Percentiles rank a stretch among this genome's conserved stretches.
These are phyloP conservation scores for Geotrichum australiense DNA, from an alignment of 1,139 yeast species.

Conservation along the genomic window DNA sequence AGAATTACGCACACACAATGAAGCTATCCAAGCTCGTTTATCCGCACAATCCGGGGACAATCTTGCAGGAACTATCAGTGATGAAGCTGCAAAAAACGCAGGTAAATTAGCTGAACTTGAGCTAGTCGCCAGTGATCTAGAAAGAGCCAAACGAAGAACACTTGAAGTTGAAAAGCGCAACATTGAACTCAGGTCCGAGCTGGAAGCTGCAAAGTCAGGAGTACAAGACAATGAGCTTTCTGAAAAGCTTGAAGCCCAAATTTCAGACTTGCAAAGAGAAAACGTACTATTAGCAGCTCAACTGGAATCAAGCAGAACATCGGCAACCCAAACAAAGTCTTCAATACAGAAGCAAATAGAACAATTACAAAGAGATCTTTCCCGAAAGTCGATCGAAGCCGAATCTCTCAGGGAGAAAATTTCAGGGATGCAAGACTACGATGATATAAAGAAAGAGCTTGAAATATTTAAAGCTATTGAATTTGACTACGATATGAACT, in stretches of 20 bases:
- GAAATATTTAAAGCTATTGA: slow-evolving; percentile 66
- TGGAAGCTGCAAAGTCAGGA: slow-evolving; percentile 48
- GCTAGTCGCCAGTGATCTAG: slow-evolving; percentile 66
- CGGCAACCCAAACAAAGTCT: slow-evolving; percentile 13
- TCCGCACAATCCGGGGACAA: slow-evolving; percentile 24
- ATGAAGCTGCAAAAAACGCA: slow-evolving; percentile 22
- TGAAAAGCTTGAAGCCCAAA: slow-evolving; percentile 28
- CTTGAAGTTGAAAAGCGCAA: slow-evolving; percentile 72
- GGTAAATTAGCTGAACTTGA: slow-evolving; percentile 49
- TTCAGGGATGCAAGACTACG: slow-evolving; percentile 73
- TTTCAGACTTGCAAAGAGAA: slow-evolving; percentile 42
- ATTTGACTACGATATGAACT: slow-evolving; percentile 34
- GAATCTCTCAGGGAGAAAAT: slow-evolving; percentile 47
- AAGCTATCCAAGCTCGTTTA: slow-evolving; percentile 27
- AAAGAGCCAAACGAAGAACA: slow-evolving; percentile 59
- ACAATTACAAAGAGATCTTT: slow-evolving; percentile 41
- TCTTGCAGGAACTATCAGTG: slow-evolving; percentile 19
- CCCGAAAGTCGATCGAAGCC: slow-evolving; percentile 46
- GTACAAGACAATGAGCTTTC: slow-evolving; percentile 44
- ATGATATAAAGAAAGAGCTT: slow-evolving; percentile 69
- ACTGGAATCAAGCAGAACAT: slow-evolving; percentile 39
- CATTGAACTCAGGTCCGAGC: slow-evolving; percentile 60
- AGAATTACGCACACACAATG: slow-evolving; percentile 28
- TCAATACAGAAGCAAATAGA: slow-evolving; percentile 34
- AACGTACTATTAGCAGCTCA: slow-evolving; percentile 54